Evolutionary conservation across 2,329 filamentous ascomycete genomes (phyloP), one percentile per base, ranked within the genome.

Genomic region (Aspergillus puulaauensis): DNA sequence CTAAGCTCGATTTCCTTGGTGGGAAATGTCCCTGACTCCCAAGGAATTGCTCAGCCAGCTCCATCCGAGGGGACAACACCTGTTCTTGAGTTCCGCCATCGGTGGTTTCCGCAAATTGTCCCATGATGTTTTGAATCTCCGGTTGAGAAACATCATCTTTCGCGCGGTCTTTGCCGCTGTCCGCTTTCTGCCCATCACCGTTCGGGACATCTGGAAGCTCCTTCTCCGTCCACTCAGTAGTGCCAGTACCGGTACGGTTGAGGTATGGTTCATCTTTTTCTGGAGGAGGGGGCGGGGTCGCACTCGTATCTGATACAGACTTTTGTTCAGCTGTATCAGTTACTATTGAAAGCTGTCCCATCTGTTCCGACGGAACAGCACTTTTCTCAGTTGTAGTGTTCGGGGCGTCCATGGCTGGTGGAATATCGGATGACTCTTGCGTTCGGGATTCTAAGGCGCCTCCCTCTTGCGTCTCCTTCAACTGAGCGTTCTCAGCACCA

Each of bases 71-170:
- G 61, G 92, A 96, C 91, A 96, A 96, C 70, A 96, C 91, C 73
- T 96, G 91, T 51, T 93, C 88, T 60, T 84, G 86, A 5, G 83
- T 88, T 2, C 87, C 89, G 0, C 87, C 90, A 52, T 86, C 86
- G 27, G 86, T 86, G 51, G 86, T 86, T 69, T 90, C 87, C 65
- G 89, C 88, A 67, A 98, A 98, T 75, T 98, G 95, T 61, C 91
- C 91, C 91, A 99, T 98, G 72, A 99, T 98, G 71, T 85, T 96
- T 75, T 97, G 91, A 59, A 99, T 97, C 77, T 99, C 95, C 6
- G 89, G 88, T 58, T 86, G 85, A 1, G 90, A 91, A 52, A 86
- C 86, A 51, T 84, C 84, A 48, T 92, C 87, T 21, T 85, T 83
- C 54, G 86, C 83, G 67, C 86, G 86, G 68, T 87, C 86, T 65